Percentiles rank a stretch among this genome's conserved stretches.
These are phyloP conservation scores for Gentiana dahurica DNA, from an alignment of 257 asterid genomes.

Conservation along the genomic window DNA sequence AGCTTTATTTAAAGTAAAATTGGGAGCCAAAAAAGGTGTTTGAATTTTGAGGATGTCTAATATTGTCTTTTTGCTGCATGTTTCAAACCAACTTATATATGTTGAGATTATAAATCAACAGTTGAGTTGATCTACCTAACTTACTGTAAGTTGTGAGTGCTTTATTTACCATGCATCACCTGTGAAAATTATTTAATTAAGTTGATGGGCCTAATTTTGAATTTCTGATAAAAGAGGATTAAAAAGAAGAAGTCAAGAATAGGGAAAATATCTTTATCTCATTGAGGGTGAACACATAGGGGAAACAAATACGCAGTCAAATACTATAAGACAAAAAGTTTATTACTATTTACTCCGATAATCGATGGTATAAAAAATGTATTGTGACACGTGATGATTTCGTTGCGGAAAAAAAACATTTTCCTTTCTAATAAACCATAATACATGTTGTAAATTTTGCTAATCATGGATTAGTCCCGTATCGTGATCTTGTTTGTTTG, in stretches of 20 bases:
- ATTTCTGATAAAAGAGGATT: not conserved
- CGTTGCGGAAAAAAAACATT: too few relatives aligned
- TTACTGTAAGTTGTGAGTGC: not conserved
- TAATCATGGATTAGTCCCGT: too few relatives aligned
- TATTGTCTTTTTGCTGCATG: slow-evolving; percentile 1
- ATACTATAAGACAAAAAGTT: not conserved
- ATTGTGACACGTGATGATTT: too few relatives aligned
- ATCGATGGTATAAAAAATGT: too few relatives aligned
- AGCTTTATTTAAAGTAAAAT: not conserved
- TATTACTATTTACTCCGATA: too few relatives aligned
- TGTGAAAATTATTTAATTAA: not conserved
- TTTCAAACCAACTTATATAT: slow-evolving; percentile 11
- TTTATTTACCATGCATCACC: slow-evolving; percentile 1
- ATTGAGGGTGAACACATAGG: slow-evolving; percentile 9
- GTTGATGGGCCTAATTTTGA: slow-evolving; percentile 3
- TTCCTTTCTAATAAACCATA: too few relatives aligned
- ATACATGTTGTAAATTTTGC: too few relatives aligned
- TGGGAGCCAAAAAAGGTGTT: not conserved
- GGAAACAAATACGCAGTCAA: not conserved
- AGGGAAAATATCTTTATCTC: not conserved
- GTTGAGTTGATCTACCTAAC: slow-evolving; percentile 23
- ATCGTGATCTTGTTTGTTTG: too few relatives aligned
- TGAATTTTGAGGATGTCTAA: slow-evolving; percentile 2
- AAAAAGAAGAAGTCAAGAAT: not conserved
- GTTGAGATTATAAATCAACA: slow-evolving; percentile 9